Base-by-base conservation (phyloP, 495 filamentous ascomycete genomes). In the Schizothecium vesticola region DNA sequence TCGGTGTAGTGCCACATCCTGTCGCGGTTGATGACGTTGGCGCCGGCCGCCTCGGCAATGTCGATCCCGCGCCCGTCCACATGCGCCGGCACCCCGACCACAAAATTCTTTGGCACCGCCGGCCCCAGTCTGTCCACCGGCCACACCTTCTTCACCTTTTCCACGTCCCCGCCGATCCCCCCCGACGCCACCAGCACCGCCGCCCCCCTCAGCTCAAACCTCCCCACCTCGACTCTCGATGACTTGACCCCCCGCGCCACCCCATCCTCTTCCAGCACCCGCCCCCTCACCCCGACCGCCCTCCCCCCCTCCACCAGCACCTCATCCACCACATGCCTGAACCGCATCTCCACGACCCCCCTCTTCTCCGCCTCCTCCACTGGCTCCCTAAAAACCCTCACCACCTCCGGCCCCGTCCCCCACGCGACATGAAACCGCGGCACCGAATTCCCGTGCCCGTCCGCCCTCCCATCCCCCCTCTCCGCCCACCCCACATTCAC, bases 1-100 rank as follows among this genome's bases (percentile, higher is more conserved):
- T 86, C 83, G 11, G 83, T 86, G 69, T 86, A 86, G 68, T 85
- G 83, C 83, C 83, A 85, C 83, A 85, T 85, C 6, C 83, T 68
- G 63, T 86, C 83, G 56, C 78, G 74, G 70, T 86, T 86, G 76
- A 86, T 74, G 64, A 84, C 64, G 56, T 79, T 72, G 3, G 81
- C 83, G 11, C 83, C 83, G 1, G 76, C 78, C 0, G 63, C 26
- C 69, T 84, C 79, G 13, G 83, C 71, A 19, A 85, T 85, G 59
- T 76, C 82, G 23, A 86, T 78, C 81, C 84, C 84, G 58, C 83
- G 77, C 12, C 83, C 83, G 65, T 85, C 83, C 13, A 86, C 83
- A 59, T 86, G 81, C 11, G 80, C 80, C 0, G 83, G 83, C 36
- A 86, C 83, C 16, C 83, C 83, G 21, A 84, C 70, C 33, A 86